Conservation (phyloP, 306 rosid species). For the Quercus aquifolioides region DNA sequence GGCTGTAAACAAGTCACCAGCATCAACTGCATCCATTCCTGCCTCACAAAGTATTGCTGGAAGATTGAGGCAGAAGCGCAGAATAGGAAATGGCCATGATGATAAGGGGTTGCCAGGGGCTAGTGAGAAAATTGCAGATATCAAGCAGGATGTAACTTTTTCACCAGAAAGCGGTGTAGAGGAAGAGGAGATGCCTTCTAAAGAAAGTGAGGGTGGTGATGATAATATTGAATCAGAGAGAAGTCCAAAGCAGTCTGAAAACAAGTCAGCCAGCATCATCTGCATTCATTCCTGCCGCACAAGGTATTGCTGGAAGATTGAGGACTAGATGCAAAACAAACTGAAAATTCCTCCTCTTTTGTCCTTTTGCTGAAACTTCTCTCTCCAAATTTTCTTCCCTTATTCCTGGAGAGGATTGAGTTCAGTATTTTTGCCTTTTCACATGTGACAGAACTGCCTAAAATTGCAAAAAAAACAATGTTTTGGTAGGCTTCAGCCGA, state of each 20-base stretch:
- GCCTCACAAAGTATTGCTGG: constrained; percentile 28
- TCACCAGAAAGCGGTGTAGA: background rate
- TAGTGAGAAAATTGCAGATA: constrained; percentile 3
- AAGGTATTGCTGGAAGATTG: constrained; percentile 45
- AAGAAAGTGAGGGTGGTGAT: constrained; percentile 4
- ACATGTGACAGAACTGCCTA: background rate
- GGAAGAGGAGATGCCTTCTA: constrained; percentile 1
- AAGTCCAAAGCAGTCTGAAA: background rate
- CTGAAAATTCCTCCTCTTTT: constrained; percentile 6
- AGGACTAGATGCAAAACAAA: constrained; percentile 43
- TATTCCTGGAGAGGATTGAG: background rate
- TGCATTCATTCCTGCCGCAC: background rate
- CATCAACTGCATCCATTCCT: no score
- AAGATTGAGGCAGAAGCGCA: constrained; percentile 15
- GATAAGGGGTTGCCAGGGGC: background rate
- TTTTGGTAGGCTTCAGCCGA: background rate
- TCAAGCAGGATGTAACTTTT: background rate
- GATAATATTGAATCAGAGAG: background rate
- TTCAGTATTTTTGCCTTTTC: background rate
- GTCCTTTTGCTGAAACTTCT: background rate
- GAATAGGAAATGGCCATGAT: background rate
- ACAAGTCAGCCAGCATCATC: no score
- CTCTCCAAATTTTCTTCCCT: background rate
- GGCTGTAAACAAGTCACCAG: no score
- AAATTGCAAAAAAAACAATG: constrained; percentile 7